These are phyloP conservation scores for Salvia hispanica DNA, from an alignment of 257 asterid genomes.

Conservation along the genomic window DNA sequence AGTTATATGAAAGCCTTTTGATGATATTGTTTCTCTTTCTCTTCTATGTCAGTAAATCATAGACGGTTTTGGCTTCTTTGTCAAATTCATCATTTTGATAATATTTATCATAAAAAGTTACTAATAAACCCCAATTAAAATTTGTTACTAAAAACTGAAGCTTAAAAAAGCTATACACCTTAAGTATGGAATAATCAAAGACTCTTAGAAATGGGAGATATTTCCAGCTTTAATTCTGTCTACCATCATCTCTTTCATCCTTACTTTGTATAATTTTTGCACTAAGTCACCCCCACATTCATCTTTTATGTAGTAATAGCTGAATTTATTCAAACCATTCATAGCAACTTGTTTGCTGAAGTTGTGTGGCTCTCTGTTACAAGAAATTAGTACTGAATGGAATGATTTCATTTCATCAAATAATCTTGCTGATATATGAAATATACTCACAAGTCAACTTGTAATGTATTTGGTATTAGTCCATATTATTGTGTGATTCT, in stretches of 20 bases:
- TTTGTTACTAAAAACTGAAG: too few relatives aligned
- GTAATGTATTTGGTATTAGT: slow-evolving; percentile 1
- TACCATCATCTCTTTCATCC: background rate
- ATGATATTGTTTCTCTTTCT: background rate
- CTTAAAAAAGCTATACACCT: too few relatives aligned
- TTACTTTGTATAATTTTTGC: background rate
- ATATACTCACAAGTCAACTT: background rate
- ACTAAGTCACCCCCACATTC: background rate
- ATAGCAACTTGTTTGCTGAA: background rate
- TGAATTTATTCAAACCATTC: background rate
- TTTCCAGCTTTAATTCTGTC: background rate
- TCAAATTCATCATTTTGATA: too few relatives aligned
- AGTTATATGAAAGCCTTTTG: slow-evolving; percentile 2
- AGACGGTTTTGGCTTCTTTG: too few relatives aligned
- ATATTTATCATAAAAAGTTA: too few relatives aligned
- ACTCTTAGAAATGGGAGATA: background rate
- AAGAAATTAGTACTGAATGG: background rate
- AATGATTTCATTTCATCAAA: background rate
- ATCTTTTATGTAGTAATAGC: background rate
- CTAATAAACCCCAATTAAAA: too few relatives aligned
- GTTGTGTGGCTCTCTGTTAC: slow-evolving; percentile 3
- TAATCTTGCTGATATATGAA: background rate
- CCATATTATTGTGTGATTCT: too few relatives aligned
- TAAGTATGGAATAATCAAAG: background rate
- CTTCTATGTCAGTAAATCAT: slow-evolving; percentile 5